phyloP scores from a whole-genome alignment of 148 eudicot genomes.

The Arctostaphylos glauca region DNA sequence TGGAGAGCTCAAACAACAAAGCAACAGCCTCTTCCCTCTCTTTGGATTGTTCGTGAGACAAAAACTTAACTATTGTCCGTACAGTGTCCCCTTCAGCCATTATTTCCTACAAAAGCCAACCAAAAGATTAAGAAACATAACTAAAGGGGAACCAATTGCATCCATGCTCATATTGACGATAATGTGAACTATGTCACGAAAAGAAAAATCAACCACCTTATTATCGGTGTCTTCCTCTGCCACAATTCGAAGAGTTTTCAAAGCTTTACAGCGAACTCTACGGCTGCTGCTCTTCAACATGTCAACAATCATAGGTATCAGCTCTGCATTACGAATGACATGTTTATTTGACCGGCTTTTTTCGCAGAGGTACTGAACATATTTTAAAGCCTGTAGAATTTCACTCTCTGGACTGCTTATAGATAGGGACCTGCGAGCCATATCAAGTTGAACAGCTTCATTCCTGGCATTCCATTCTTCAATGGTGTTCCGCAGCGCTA shows the following conservation, averaged over 20 bases:
- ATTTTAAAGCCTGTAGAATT: constrained; percentile 56
- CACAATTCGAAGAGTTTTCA: constrained; percentile 72
- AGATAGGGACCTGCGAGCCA: constrained; percentile 58
- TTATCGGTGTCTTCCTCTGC: constrained; percentile 63
- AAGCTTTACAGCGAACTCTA: constrained; percentile 64
- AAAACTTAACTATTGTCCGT: constrained; percentile 67
- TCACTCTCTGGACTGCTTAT: constrained; percentile 51
- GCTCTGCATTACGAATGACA: constrained; percentile 56
- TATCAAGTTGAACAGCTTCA: constrained; percentile 82
- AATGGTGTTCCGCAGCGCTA: constrained; percentile 74
- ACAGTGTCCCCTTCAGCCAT: constrained; percentile 81
- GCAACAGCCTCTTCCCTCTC: constrained; percentile 79
- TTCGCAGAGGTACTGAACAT: constrained; percentile 57
- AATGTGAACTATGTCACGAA: background rate
- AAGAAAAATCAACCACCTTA: constrained; percentile 53
- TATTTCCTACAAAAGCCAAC: constrained; percentile 53
- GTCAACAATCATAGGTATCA: constrained; percentile 60
- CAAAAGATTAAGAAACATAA: background rate
- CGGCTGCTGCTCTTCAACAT: constrained; percentile 63
- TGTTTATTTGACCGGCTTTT: constrained; percentile 50
- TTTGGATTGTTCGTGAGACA: constrained; percentile 60
- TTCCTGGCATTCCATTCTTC: constrained; percentile 94
- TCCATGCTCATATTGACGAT: background rate
- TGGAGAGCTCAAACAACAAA: constrained; percentile 88
- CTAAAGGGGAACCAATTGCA: constrained; percentile 13